Evolutionary conservation across 2,329 filamentous ascomycete genomes (phyloP), one percentile per base, ranked within the genome.

Genomic region (Mycosphaerella sp.): DNA sequence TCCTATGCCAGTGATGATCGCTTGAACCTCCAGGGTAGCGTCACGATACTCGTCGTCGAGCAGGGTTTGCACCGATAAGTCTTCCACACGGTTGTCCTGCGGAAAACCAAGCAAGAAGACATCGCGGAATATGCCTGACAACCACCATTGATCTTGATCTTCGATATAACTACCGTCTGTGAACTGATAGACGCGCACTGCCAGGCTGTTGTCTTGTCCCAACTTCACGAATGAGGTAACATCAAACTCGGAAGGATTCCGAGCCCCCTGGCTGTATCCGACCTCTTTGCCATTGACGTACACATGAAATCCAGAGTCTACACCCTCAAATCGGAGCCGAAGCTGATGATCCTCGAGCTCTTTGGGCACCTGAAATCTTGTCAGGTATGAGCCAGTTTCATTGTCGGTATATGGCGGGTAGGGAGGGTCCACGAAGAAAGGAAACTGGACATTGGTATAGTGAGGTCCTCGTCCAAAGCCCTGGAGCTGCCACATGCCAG

Each of bases 211-310:
- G 44, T 74, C 69, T 2, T 62, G 72, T 4, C 69, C 68, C 6
- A 66, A 64, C 17, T 71, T 66, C 1, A 87, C 70, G 32, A 75
- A 69, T 0, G 70, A 61, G 0, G 82, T 82, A 10, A 88, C 72
- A 57, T 88, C 85, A 60, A 87, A 88, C 64, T 89, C 85, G 6
- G 81, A 77, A 0, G 85, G 76, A 60, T 88, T 88, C 38, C 85
- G 75, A 8, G 80, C 80, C 0, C 85, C 85, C 63, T 88, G 84
- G 31, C 80, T 80, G 62, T 87, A 88, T 2, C 85, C 85, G 2
- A 87, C 72, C 36, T 82, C 70, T 12, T 72, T 65, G 0, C 82
- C 82, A 59, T 88, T 88, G 6, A 88, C 70, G 77, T 79, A 87
- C 9, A 87, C 70, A 66, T 87, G 83, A 62, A 84, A 88, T 0